Conservation (phyloP, 2,329 filamentous ascomycete genomes). For the Sporothrix pallida region DNA sequence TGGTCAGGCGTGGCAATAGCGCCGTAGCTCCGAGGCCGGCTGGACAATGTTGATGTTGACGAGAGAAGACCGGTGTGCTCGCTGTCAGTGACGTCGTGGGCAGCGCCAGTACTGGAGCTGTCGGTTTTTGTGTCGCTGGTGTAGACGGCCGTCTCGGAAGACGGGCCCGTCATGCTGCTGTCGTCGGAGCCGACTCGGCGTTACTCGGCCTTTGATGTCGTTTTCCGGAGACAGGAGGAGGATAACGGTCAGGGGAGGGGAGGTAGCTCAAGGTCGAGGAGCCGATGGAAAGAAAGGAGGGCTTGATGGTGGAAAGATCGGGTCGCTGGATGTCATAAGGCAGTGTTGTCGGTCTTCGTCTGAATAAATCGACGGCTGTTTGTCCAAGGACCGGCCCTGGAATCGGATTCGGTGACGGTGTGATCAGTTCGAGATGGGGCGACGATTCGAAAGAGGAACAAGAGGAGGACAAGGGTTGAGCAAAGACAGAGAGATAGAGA, state of each 20-base stretch:
- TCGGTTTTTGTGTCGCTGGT: not conserved
- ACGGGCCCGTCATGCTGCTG: conserved; percentile 22
- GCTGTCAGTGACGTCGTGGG: conserved; percentile 1
- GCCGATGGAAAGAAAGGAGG: not conserved
- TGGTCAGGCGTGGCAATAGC: conserved; percentile 29
- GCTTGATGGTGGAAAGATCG: not conserved
- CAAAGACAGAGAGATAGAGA: not conserved
- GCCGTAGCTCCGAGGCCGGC: conserved; percentile 36
- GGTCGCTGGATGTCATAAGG: not conserved
- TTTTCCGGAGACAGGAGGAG: not conserved
- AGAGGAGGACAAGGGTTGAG: not conserved
- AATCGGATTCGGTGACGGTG: not conserved
- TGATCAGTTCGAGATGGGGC: not conserved
- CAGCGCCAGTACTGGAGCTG: not conserved
- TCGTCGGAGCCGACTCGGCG: conserved; percentile 27
- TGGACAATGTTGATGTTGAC: not conserved
- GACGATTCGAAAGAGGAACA: not conserved
- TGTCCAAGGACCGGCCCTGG: conserved; percentile 22
- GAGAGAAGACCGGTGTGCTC: not conserved
- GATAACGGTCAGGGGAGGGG: too few relatives aligned
- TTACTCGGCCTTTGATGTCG: not conserved
- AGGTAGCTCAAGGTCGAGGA: not conserved
- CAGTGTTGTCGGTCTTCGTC: not conserved
- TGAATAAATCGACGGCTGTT: not conserved
- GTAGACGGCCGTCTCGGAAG: not conserved